Evolutionary conservation across 768 basidiomycete genomes (phyloP).

Genomic region (Suillus variegatus): DNA sequence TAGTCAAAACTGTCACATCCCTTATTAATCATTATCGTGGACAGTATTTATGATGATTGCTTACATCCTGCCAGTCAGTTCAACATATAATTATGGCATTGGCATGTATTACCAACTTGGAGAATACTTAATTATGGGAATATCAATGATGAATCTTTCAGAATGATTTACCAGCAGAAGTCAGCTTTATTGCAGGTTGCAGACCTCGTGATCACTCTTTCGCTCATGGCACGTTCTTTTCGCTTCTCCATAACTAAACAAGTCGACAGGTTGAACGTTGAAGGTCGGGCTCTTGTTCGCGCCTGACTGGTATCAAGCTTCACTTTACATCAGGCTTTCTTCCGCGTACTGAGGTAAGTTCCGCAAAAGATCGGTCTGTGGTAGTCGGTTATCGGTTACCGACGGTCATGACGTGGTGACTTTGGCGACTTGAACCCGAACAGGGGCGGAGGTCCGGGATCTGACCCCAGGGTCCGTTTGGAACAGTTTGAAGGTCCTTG

Average conservation of each 20-base stretch:
- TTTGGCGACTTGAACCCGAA: too few species aligned
- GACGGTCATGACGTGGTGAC: too few species aligned
- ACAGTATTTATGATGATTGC: too few species aligned
- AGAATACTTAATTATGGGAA: not conserved
- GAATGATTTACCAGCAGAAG: not conserved
- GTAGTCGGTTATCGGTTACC: not conserved
- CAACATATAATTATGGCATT: not conserved
- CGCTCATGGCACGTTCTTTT: not conserved
- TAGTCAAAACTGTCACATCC: too few species aligned
- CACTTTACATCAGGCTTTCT: not conserved
- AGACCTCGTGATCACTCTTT: not conserved
- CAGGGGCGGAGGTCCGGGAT: too few species aligned
- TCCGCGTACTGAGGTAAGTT: not conserved
- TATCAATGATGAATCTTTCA: not conserved
- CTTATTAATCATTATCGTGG: too few species aligned
- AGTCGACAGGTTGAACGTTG: not conserved
- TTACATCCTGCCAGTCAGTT: not conserved
- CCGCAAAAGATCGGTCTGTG: not conserved
- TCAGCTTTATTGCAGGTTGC: not conserved
- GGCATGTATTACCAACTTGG: not conserved
- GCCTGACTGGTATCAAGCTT: not conserved
- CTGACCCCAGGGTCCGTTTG: too few species aligned
- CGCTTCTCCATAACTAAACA: not conserved
- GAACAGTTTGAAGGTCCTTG: too few species aligned
- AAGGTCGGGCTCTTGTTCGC: not conserved